Percentiles rank a stretch among this genome's conserved stretches.
phyloP scores from a whole-genome alignment of 352 stramenopile species.

The Aphanomyces stellatus region DNA sequence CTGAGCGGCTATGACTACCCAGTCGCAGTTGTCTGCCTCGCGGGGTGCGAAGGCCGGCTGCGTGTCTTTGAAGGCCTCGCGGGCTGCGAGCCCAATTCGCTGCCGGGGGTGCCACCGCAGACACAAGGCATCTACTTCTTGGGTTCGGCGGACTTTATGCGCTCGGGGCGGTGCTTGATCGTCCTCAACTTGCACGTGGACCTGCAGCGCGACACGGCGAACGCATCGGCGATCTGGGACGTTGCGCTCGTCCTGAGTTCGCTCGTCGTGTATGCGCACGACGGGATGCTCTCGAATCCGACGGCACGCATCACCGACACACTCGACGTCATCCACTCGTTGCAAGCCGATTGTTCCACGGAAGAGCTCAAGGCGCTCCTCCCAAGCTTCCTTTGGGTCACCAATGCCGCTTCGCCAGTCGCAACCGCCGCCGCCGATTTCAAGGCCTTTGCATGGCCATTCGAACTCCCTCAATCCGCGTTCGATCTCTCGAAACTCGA shows the following conservation, averaged over 20 bases:
- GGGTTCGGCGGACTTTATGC: slow-evolving; percentile 16
- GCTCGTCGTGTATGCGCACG: neutral
- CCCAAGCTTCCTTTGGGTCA: neutral
- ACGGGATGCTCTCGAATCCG: neutral
- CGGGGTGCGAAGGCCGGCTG: neutral
- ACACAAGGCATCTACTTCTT: slow-evolving; percentile 12
- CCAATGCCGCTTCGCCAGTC: neutral
- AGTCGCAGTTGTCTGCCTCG: neutral
- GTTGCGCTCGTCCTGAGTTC: neutral
- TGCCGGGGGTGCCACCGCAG: neutral
- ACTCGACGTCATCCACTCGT: neutral
- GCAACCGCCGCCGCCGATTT: neutral
- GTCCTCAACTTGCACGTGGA: neutral
- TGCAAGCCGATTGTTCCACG: neutral
- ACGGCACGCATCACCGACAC: neutral
- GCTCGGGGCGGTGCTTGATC: slow-evolving; percentile 11
- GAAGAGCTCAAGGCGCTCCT: neutral
- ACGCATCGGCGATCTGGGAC: neutral
- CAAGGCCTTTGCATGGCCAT: neutral
- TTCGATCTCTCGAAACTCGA: neutral
- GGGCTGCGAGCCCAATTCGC: neutral
- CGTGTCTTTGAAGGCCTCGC: neutral
- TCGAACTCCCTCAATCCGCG: neutral
- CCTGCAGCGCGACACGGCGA: neutral
- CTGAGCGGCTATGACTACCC: slow-evolving; percentile 10